Conservation (phyloP, 2,329 filamentous ascomycete species). For the Claviceps sp. region DNA sequence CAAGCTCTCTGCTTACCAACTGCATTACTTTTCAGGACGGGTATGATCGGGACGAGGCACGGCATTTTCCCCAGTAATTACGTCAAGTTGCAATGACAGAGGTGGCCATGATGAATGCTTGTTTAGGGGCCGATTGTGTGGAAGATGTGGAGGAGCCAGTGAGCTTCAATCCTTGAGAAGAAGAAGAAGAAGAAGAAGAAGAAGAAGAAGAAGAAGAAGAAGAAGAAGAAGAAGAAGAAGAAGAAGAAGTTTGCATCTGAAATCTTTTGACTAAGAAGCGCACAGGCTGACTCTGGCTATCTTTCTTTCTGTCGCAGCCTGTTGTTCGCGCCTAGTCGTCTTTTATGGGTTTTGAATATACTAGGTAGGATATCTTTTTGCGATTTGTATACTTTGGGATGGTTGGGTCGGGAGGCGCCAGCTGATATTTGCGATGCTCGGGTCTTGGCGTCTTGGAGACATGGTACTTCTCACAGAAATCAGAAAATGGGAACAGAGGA, state of each 20-base stretch:
- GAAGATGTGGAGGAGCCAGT: too few relatives aligned
- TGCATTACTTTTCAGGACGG: slow-evolving; percentile 47
- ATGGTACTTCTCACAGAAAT: not conserved
- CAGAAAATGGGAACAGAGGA: too few relatives aligned
- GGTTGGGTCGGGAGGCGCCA: not conserved
- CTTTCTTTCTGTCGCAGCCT: not conserved
- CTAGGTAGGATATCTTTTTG: not conserved
- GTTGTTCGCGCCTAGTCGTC: too few relatives aligned
- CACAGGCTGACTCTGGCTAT: not conserved
- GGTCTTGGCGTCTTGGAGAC: slow-evolving; percentile 2
- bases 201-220: too few relatives aligned
- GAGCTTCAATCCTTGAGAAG: too few relatives aligned
- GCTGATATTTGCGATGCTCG: not conserved
- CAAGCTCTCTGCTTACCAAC: not conserved
- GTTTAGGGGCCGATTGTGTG: not conserved
- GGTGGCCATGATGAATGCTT: slow-evolving; percentile 11
- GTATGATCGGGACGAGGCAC: slow-evolving; percentile 67
- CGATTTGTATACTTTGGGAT: not conserved
- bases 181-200: too few relatives aligned
- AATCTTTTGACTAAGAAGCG: too few relatives aligned
- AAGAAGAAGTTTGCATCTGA: too few relatives aligned
- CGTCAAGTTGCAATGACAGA: slow-evolving; percentile 48
- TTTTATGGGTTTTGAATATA: not conserved
- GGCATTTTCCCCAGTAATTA: slow-evolving; percentile 89
- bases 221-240: too few relatives aligned